These are phyloP conservation scores for Erythrobasidium hasegawianum DNA, from an alignment of 1,284 basidiomycete species.

Conservation along the genomic window DNA sequence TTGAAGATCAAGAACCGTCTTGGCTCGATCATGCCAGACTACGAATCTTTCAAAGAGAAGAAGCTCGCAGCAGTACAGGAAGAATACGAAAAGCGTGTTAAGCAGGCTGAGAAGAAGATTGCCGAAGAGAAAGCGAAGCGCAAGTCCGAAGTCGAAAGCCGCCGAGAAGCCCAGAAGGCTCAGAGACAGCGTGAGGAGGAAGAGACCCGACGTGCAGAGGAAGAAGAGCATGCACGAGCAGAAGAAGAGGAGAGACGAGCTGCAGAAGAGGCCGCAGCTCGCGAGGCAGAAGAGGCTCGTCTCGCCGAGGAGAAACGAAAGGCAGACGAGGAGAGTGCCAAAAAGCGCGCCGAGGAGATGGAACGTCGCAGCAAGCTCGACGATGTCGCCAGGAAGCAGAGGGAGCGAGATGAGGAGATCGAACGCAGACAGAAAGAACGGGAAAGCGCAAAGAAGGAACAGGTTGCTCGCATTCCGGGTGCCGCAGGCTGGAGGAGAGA, in stretches of 20 bases:
- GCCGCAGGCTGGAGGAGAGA: neutral
- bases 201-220: conserved; percentile 6
- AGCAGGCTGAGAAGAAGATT: conserved; percentile 22
- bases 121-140: conserved; percentile 31
- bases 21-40: conserved; percentile 71
- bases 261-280: conserved; percentile 17
- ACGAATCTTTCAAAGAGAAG: conserved; percentile 53
- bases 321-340: conserved; percentile 21
- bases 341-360: conserved; percentile 9
- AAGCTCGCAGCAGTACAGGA: conserved; percentile 24
- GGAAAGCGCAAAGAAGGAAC: conserved; percentile 22
- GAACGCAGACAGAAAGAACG: conserved; percentile 19
- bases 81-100: conserved; percentile 12
- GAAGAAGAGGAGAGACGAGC: conserved; percentile 24
- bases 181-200: conserved; percentile 13
- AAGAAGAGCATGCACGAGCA: conserved; percentile 14
- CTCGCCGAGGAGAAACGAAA: conserved; percentile 32
- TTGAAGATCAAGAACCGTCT: conserved; percentile 75
- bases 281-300: conserved; percentile 19
- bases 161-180: conserved; percentile 5
- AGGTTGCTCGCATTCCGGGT: neutral
- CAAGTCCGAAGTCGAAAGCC: conserved; percentile 22
- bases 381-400: conserved; percentile 16
- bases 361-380: conserved; percentile 15
- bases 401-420: conserved; percentile 27